Evolutionary conservation across 2,329 filamentous ascomycete genomes (phyloP).

Genomic region (Clarireedia monteithiana): DNA sequence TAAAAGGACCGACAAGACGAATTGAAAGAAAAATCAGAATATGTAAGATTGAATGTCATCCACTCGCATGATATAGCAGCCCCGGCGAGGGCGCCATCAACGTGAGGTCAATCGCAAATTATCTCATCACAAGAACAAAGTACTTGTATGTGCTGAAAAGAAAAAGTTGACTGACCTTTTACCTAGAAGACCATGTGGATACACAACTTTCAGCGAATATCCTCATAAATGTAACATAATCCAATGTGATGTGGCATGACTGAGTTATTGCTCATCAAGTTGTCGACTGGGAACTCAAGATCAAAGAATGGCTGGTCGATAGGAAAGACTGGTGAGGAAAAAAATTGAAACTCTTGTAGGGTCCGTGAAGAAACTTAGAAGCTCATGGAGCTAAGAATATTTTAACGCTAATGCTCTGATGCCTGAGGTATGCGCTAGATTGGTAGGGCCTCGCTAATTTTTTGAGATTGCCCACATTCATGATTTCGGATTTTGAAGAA

Average conservation of each 20-base stretch:
- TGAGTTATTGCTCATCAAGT: background rate
- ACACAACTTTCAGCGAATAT: no score
- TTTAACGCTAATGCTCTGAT: background rate
- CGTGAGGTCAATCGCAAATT: constrained; percentile 98
- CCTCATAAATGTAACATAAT: no score
- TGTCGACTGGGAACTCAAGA: background rate
- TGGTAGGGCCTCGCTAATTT: constrained; percentile 20
- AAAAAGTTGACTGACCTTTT: background rate
- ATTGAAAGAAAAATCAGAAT: constrained; percentile 62
- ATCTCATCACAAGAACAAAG: constrained; percentile 66
- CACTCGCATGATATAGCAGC: constrained; percentile 68
- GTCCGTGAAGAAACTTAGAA: background rate
- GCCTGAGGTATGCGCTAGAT: constrained; percentile 7
- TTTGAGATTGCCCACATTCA: constrained; percentile 11
- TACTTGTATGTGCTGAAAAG: constrained; percentile 15
- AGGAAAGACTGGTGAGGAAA: background rate
- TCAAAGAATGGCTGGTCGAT: background rate
- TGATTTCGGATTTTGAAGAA: constrained; percentile 8
- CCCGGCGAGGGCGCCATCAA: constrained; percentile 87
- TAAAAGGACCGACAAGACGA: background rate
- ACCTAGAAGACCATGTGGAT: background rate
- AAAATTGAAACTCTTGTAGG: background rate
- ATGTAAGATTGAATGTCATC: constrained; percentile 99
- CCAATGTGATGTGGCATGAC: background rate
- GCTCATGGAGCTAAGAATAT: background rate